Evolutionary conservation across 2,329 filamentous ascomycete species (phyloP), one percentile per base, ranked within the genome.

Genomic region (Lasiodiplodia theobromae): DNA sequence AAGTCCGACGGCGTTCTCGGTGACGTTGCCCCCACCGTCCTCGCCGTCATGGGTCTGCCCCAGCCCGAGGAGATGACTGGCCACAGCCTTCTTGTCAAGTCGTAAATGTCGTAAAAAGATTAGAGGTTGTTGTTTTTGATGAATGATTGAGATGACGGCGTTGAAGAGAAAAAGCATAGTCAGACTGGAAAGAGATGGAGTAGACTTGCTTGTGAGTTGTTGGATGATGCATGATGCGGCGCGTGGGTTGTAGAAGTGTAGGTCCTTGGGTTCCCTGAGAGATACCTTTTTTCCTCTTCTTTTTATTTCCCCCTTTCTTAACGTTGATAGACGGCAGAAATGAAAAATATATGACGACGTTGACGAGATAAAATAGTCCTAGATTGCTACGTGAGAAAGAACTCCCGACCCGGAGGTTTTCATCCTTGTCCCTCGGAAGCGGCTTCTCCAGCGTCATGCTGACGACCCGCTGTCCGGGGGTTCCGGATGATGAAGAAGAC

Each of bases 21-120:
- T 70, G 96, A 99, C 77, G 96, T 99, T 40, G 96, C 96, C 8
- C 96, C 96, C n/a, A 99, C 96, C 18, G 81, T 99, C 69, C 87
- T 99, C 53, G 92, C 89, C 6, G 89, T 90, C 76, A 97, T 99
- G 94, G 96, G 96, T 38, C 85, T 99, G 70, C 88, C 92, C 58
- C 89, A 97, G 80, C 95, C 96, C 5, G 88, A 92, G 76, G 94
- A 95, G 81, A 99, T 99, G 96, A 92, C 92, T 69, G 94, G 96
- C 69, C 84, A 85, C 77, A 97, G 89, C 82, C 86, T 99, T 76
- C 86, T 99, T 74, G 83, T 94, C 76, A 96, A 93, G 88, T 85
- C 83, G 73, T 91, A 74, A 47, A 56, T 66, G 16, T 8, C 28
- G 11, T 37, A 44, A 47, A 31, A 25, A n/a, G 40, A 12, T 18